These are phyloP conservation scores for Dicorynia guianensis DNA, from an alignment of 306 rosid genomes.

Conservation along the genomic window DNA sequence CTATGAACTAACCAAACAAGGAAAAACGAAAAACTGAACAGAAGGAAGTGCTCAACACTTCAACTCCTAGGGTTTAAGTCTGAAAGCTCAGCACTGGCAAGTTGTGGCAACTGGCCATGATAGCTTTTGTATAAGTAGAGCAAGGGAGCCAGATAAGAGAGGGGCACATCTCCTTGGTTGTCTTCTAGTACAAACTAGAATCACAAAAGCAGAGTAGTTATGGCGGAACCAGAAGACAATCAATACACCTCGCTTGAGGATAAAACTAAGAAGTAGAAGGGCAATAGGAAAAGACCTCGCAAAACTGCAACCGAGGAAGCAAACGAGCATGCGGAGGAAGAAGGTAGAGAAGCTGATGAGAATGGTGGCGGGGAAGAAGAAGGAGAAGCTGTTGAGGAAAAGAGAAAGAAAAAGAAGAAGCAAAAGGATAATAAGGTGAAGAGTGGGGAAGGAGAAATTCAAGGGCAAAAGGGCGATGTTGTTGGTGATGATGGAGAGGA, in stretches of 20 bases:
- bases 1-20: too few relatives aligned
- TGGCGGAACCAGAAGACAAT: conserved; percentile 49
- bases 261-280: conserved; percentile 52
- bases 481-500: background rate
- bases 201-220: background rate
- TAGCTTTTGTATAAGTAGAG: too few relatives aligned
- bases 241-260: conserved; percentile 32
- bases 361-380: conserved; percentile 22
- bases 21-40: too few relatives aligned
- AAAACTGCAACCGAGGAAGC: conserved; percentile 35
- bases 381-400: conserved; percentile 21
- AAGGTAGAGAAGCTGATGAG: conserved; percentile 32
- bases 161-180: background rate
- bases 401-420: conserved; percentile 31
- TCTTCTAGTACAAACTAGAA: background rate
- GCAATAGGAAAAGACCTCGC: conserved; percentile 63
- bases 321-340: conserved; percentile 10
- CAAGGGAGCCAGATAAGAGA: background rate
- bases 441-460: background rate
- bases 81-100: too few relatives aligned
- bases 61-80: too few relatives aligned
- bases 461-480: conserved; percentile 1
- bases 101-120: too few relatives aligned
- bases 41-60: too few relatives aligned
- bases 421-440: conserved; percentile 13